A percentile compares a stretch with the other conserved stretches of the same genome.
phyloP scores from a whole-genome alignment of 305 asterid genomes.

The Fraxinus angustifolia region DNA sequence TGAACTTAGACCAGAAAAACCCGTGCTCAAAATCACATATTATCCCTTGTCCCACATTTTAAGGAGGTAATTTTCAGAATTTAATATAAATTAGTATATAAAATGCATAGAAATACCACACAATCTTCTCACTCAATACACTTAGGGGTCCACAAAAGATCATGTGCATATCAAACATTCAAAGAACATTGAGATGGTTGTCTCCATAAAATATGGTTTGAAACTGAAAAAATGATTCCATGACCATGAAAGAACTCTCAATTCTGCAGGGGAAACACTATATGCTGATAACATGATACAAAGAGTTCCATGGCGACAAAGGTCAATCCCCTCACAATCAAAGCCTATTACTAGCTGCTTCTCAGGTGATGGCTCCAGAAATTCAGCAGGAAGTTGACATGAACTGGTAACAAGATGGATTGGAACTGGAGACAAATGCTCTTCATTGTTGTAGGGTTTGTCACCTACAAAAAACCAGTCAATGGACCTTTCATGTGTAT shows the following conservation, averaged over 20 bases:
- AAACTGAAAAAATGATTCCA: neutral
- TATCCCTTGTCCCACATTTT: neutral
- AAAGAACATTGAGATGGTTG: neutral
- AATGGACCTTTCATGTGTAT: constrained; percentile 13
- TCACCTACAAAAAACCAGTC: constrained; percentile 46
- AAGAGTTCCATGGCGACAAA: constrained; percentile 84
- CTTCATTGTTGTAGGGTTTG: constrained; percentile 36
- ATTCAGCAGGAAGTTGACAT: constrained; percentile 82
- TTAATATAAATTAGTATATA: neutral
- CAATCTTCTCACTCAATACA: constrained; percentile 15
- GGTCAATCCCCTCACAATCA: constrained; percentile 98
- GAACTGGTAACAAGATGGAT: constrained; percentile 71
- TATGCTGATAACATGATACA: constrained; percentile 51
- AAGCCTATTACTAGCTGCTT: constrained; percentile 73
- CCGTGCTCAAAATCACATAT: neutral
- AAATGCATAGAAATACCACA: constrained; percentile 7
- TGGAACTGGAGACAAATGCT: constrained; percentile 54
- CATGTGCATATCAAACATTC: neutral
- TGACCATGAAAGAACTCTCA: neutral
- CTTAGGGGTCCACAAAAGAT: constrained; percentile 14
- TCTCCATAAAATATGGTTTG: neutral
- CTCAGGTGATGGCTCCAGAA: constrained; percentile 79
- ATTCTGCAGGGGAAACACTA: constrained; percentile 9
- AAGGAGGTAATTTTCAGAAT: neutral
- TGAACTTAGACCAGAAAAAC: neutral